Percentiles rank a stretch among this genome's conserved stretches.
Evolutionary conservation across 2,329 filamentous ascomycete species (phyloP).

Genomic region (Fusarium staphyleae): DNA sequence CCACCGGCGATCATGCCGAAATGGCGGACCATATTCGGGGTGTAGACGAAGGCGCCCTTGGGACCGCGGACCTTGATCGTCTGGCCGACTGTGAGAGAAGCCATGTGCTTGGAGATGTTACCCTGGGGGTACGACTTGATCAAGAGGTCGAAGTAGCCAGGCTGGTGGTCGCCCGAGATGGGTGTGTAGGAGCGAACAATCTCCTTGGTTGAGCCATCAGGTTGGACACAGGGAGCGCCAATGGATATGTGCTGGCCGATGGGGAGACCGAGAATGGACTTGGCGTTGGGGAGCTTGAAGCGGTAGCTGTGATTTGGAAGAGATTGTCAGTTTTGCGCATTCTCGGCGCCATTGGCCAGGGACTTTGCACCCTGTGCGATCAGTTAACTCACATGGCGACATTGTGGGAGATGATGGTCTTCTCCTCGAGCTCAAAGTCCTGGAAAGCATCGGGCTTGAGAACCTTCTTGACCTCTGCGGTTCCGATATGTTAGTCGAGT

Average conservation of each 20-base stretch:
- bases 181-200: conserved; percentile 92
- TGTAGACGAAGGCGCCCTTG: conserved; percentile 98
- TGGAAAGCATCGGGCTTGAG: conserved; percentile 90
- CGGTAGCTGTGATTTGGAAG: conserved; percentile 72
- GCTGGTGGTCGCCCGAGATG: conserved; percentile 86
- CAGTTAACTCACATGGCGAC: conserved; percentile 78
- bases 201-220: conserved; percentile 78
- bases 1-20: conserved; percentile 99
- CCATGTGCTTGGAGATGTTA: conserved; percentile 95
- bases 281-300: conserved; percentile 80
- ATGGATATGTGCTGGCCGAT: conserved; percentile 99
- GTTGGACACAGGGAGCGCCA: conserved; percentile 73
- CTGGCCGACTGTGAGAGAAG: conserved; percentile 81
- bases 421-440: conserved; percentile 91
- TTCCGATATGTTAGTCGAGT: conserved; percentile 18
- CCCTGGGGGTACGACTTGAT: conserved; percentile 98
- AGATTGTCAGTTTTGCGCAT: conserved; percentile 1
- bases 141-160: conserved; percentile 92
- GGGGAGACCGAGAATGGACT: conserved; percentile 88
- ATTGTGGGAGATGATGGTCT: conserved; percentile 96
- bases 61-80: conserved; percentile 90
- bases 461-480: conserved; percentile 75
- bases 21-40: conserved; percentile 92
- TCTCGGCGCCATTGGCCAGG: conserved; percentile 14
- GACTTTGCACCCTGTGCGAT: not conserved